Base-by-base conservation (phyloP, 2,329 filamentous ascomycete genomes). In the Claviceps fusiformis region DNA sequence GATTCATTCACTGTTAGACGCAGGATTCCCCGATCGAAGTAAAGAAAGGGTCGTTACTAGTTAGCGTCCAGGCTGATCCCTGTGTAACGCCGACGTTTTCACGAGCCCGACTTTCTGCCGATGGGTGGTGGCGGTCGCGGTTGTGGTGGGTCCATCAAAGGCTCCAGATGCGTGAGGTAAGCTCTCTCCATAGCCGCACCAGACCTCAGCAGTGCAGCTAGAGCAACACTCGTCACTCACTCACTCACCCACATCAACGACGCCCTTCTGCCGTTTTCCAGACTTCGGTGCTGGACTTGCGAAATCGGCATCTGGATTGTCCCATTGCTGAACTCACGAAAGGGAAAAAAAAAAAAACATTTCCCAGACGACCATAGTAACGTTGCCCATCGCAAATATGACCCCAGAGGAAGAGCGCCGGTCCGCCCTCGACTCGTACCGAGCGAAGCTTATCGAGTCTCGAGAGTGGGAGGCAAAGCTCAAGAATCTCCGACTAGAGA, bases 381-480 rank as follows among this genome's bases (percentile, higher is more conserved):
- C 24, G 24, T 4, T 33, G 19, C n/a, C 54, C 31, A 33, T 49
- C n/a, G 52, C 60, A 59, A 67, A 59, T 63, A 80, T 78, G 76
- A 70, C 74, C 60, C 72, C 77, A 61, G 79, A 82, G 61, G 73
- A 76, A 64, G 79, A 82, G 72, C 77, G 80, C 70, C 73, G 85
- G 63, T 79, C 85, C 68, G 87, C 87, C 67, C 83, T 92, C 65
- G 78, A 84, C 67, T 81, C 85, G 57, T 92, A 89, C 77, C 89
- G 89, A 70, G 74, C 78, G 59, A 90, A 88, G 75, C 80, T 92
- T 64, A 80, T 96, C 66, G 92, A 98, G 73, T 95, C 95, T 64
- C 83, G 95, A 73, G 93, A 98, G 79, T 97, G 90, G 90, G 95
- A 98, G 73, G 86, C 92, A 53, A 98, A 97, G 79, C 82, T 98